Evolutionary conservation across 805 yeast species (phyloP).

Genomic region (Nakazawaea wyomingensis): DNA sequence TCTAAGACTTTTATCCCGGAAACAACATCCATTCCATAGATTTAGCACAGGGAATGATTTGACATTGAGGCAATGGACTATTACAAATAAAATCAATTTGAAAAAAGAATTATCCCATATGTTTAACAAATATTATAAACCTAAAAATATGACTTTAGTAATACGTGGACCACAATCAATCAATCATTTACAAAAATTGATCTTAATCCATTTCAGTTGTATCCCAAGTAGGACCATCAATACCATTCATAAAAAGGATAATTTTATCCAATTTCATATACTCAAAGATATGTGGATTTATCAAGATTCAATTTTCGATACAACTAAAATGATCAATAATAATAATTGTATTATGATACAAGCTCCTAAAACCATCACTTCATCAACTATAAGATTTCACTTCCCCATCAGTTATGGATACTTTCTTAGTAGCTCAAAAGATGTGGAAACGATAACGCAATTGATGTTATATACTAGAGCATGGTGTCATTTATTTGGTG

Average conservation of each 20-base stretch:
- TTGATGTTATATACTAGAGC: conserved; percentile 27
- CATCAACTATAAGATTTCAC: conserved; percentile 36
- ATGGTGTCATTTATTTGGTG: conserved; percentile 61
- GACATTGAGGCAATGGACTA: conserved; percentile 42
- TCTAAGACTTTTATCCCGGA: conserved; percentile 42
- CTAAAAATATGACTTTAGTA: conserved; percentile 52
- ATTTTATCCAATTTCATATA: too few species aligned
- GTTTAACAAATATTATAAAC: conserved; percentile 35
- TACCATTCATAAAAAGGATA: too few species aligned
- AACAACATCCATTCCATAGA: conserved; percentile 47
- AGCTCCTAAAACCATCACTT: conserved; percentile 18
- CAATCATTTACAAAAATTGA: conserved; percentile 49
- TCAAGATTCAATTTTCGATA: too few species aligned
- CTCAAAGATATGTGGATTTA: too few species aligned
- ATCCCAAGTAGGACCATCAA: conserved; percentile 18
- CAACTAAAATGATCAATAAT: too few species aligned
- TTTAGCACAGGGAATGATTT: conserved; percentile 61
- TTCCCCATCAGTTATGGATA: conserved; percentile 36
- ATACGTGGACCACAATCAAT: conserved; percentile 64
- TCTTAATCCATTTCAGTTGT: conserved; percentile 36
- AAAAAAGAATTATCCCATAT: conserved; percentile 32
- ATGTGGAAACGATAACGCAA: not conserved
- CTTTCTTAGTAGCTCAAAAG: too few species aligned
- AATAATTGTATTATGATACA: not conserved
- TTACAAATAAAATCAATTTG: conserved; percentile 31